These are phyloP conservation scores for Acaromyces ingoldii DNA, from an alignment of 1,284 basidiomycete genomes.

Conservation along the genomic window DNA sequence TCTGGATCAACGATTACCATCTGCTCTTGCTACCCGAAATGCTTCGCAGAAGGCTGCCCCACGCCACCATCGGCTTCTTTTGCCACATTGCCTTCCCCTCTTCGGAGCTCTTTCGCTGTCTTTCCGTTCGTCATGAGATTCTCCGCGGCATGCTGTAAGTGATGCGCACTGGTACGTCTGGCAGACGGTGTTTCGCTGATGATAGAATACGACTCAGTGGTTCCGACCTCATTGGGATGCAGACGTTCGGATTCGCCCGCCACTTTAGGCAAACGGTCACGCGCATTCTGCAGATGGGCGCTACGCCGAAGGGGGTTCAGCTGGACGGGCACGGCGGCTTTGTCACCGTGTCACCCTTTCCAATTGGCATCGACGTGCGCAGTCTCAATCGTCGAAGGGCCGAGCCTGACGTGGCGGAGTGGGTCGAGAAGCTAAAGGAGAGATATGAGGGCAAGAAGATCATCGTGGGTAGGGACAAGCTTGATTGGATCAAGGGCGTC, in stretches of 20 bases:
- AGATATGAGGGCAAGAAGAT: conserved; percentile 78
- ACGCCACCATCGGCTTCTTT: conserved; percentile 77
- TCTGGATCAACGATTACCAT: conserved; percentile 60
- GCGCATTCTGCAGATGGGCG: conserved; percentile 72
- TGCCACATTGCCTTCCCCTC: conserved; percentile 82
- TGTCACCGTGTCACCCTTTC: conserved; percentile 77
- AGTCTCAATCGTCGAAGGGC: conserved; percentile 65
- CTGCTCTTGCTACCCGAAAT: conserved; percentile 75
- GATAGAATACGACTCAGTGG: too few relatives aligned
- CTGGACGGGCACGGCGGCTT: conserved; percentile 57
- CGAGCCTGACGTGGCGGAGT: conserved; percentile 74
- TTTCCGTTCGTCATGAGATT: conserved; percentile 59
- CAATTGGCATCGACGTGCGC: conserved; percentile 80
- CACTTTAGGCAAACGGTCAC: conserved; percentile 66
- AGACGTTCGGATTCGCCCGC: conserved; percentile 64
- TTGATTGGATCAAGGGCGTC: conserved; percentile 79
- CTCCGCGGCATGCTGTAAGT: conserved; percentile 72
- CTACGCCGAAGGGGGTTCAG: conserved; percentile 76
- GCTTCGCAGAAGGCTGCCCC: conserved; percentile 62
- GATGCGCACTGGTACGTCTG: too few relatives aligned
- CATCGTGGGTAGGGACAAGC: conserved; percentile 79
- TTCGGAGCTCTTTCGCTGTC: conserved; percentile 79
- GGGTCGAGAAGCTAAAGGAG: conserved; percentile 69
- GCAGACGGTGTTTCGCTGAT: too few relatives aligned
- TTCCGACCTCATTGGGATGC: conserved; percentile 71